Percentiles rank a stretch among this genome's conserved stretches.
Evolutionary conservation across 1,139 yeast genomes (phyloP).

Genomic region (Candida tetrigidarum): DNA sequence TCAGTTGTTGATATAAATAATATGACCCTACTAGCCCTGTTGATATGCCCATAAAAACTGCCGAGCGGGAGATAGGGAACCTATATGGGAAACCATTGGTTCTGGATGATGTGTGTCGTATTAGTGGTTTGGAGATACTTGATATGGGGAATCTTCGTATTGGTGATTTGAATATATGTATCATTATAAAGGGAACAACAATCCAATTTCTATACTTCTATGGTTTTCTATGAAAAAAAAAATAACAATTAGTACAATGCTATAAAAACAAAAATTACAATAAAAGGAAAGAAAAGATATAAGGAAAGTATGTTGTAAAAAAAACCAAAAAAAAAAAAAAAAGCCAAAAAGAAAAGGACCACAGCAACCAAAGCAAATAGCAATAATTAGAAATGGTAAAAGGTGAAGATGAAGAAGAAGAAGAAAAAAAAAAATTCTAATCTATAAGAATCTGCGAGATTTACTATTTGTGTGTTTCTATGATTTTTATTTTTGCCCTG

Average conservation of each 20-base stretch:
- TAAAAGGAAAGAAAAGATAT: neutral
- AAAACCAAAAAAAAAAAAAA: too few species aligned
- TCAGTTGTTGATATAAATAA: slow-evolving; percentile 13
- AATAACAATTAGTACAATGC: neutral
- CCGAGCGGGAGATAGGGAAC: slow-evolving; percentile 1
- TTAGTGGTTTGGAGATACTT: neutral
- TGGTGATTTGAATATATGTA: slow-evolving; percentile 1
- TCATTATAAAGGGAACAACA: neutral
- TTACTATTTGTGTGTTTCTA: too few species aligned
- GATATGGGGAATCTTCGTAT: slow-evolving; percentile 3
- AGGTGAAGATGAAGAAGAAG: too few species aligned
- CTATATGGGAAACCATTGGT: neutral
- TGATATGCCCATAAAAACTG: slow-evolving; percentile 11
- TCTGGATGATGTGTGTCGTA: slow-evolving; percentile 3
- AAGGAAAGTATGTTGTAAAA: too few species aligned
- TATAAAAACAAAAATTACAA: neutral
- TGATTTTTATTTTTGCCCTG: too few species aligned
- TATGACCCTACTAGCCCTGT: slow-evolving; percentile 9
- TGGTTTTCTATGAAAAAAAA: neutral
- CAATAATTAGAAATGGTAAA: too few species aligned
- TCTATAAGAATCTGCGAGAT: too few species aligned
- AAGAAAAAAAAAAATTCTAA: too few species aligned
- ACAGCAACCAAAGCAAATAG: too few species aligned
- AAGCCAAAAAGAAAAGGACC: too few species aligned
- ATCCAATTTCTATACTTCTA: slow-evolving; percentile 1